A percentile compares a stretch with the other conserved stretches of the same genome.
phyloP scores from a whole-genome alignment of 2,329 filamentous ascomycete species.

The Chlorencoelia australis region DNA sequence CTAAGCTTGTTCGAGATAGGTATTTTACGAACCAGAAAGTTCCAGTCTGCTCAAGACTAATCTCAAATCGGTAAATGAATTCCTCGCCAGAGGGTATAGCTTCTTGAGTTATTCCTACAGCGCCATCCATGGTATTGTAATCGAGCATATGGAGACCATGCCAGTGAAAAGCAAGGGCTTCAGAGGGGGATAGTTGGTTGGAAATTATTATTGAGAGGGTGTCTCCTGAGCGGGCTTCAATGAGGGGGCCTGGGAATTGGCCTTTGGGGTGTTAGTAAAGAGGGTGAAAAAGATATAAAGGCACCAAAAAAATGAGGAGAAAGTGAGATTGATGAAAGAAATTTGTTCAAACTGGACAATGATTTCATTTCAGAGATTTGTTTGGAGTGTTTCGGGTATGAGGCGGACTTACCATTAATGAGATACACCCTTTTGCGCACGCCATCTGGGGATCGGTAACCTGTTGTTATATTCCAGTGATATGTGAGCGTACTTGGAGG shows the following conservation, averaged over 20 bases:
- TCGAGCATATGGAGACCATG: conserved; percentile 49
- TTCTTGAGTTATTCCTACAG: conserved; percentile 36
- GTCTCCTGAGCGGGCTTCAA: conserved; percentile 34
- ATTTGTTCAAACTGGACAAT: no score
- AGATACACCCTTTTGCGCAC: conserved; percentile 38
- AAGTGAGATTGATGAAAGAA: no score
- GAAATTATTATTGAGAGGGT: conserved; percentile 38
- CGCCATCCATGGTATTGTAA: conserved; percentile 49
- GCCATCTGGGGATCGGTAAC: conserved; percentile 35
- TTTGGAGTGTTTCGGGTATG: not conserved
- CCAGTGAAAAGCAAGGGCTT: conserved; percentile 44
- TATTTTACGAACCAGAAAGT: conserved; percentile 29
- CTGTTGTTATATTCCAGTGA: conserved; percentile 34
- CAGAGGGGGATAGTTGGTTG: conserved; percentile 35
- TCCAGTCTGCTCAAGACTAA: conserved; percentile 24
- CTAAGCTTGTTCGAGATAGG: no score
- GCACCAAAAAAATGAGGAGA: no score
- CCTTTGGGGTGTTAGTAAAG: not conserved
- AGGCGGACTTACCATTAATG: conserved; percentile 35
- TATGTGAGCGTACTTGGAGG: conserved; percentile 26
- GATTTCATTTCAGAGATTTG: not conserved
- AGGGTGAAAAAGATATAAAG: no score
- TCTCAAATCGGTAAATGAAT: conserved; percentile 24
- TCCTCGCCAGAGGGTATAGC: conserved; percentile 21
- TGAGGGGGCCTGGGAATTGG: conserved; percentile 37